Evolutionary conservation across 2,329 filamentous ascomycete species (phyloP).

Genomic region (Emmonsiellopsis sp.): DNA sequence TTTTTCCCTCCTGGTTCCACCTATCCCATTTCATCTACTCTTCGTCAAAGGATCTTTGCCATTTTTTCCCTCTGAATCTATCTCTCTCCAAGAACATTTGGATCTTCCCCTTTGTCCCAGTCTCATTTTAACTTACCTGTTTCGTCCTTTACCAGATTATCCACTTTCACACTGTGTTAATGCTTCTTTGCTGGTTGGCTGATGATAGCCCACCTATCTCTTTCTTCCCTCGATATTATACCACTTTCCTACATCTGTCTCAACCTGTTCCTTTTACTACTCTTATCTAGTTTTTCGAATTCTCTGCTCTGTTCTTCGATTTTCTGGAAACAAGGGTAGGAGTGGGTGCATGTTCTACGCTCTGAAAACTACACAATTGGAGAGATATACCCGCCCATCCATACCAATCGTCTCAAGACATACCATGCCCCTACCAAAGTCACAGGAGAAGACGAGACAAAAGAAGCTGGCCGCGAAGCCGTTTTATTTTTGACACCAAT

Average conservation of each 20-base stretch:
- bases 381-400: no score
- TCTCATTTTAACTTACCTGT: background rate
- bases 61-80: background rate
- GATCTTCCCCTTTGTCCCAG: conserved; percentile 1
- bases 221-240: background rate
- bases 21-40: background rate
- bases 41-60: background rate
- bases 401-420: no score
- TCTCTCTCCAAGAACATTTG: background rate
- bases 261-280: background rate
- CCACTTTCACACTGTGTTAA: background rate
- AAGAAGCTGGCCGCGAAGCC: background rate
- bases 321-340: background rate
- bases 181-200: background rate
- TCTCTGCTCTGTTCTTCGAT: background rate
- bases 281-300: background rate
- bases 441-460: background rate
- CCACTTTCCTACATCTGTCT: background rate
- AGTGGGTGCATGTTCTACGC: no score
- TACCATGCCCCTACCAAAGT: no score
- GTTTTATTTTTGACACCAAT: background rate
- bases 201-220: background rate
- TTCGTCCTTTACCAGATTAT: background rate
- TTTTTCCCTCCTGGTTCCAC: background rate
- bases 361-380: no score